Conservation (phyloP, 202 grass and related monocot species). For the Cymbopogon flexuosus region DNA sequence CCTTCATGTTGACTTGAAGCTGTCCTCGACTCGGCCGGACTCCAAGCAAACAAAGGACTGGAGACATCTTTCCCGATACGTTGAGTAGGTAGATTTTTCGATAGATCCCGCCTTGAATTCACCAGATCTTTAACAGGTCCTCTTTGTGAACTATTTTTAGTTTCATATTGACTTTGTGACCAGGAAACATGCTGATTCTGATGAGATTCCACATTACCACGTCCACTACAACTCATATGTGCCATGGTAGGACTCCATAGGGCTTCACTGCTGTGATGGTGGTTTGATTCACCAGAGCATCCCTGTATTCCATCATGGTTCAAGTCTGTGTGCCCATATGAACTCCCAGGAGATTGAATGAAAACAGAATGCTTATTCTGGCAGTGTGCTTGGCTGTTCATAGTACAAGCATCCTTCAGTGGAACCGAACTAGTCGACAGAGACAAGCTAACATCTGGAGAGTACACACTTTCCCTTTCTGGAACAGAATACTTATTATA, state of each 20-base stretch:
- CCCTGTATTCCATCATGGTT: constrained; percentile 39
- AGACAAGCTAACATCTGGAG: constrained; percentile 45
- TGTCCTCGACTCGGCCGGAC: constrained; percentile 46
- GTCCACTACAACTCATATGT: constrained; percentile 29
- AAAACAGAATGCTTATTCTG: constrained; percentile 31
- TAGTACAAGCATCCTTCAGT: constrained; percentile 34
- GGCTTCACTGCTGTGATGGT: constrained; percentile 25
- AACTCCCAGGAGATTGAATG: constrained; percentile 29
- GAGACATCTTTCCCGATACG: constrained; percentile 33
- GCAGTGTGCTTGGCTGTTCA: constrained; percentile 22
- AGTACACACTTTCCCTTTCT: constrained; percentile 25
- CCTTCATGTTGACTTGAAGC: constrained; percentile 51
- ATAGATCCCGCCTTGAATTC: constrained; percentile 23
- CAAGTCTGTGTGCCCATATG: constrained; percentile 30
- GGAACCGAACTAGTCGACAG: constrained; percentile 38
- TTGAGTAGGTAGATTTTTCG: constrained; percentile 31
- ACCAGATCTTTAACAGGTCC: constrained; percentile 40
- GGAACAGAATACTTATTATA: constrained; percentile 34
- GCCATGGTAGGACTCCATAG: constrained; percentile 33
- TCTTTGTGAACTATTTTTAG: constrained; percentile 36
- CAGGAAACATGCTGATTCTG: constrained; percentile 29
- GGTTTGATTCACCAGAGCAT: constrained; percentile 45
- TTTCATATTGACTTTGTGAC: constrained; percentile 36
- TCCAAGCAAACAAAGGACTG: constrained; percentile 42
- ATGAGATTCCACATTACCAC: constrained; percentile 35